A percentile compares a stretch with the other conserved stretches of the same genome.
phyloP scores from a whole-genome alignment of 208 protist species.

The Trypanosoma conorhini region DNA sequence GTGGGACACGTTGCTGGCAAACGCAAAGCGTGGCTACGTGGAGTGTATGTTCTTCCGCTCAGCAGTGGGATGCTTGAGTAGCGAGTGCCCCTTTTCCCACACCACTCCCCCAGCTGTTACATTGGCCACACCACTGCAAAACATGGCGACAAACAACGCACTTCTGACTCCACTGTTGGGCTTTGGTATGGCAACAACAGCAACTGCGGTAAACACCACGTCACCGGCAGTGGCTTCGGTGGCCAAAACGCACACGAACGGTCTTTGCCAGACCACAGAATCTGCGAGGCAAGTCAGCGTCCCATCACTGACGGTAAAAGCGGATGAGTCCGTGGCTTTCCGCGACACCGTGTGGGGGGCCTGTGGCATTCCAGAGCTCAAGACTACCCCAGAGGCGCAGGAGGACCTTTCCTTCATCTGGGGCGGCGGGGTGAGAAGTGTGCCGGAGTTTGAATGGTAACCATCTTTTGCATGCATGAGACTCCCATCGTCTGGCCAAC shows the following conservation, averaged over 20 bases:
- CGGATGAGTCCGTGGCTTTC: slow-evolving; percentile 24
- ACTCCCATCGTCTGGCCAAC: background rate
- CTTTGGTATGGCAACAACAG: slow-evolving; percentile 8
- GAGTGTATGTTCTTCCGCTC: slow-evolving; percentile 44
- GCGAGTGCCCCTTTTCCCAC: slow-evolving; percentile 32
- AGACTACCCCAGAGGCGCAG: slow-evolving; percentile 9
- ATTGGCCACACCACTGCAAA: slow-evolving; percentile 26
- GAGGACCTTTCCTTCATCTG: slow-evolving; percentile 19
- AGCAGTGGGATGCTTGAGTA: slow-evolving; percentile 27
- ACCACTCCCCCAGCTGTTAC: slow-evolving; percentile 11
- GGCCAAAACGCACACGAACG: slow-evolving; percentile 6
- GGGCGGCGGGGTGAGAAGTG: slow-evolving; percentile 7
- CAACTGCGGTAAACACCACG: background rate
- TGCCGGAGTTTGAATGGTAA: slow-evolving; percentile 16
- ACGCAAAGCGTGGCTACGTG: slow-evolving; percentile 34
- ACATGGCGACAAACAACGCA: slow-evolving; percentile 41
- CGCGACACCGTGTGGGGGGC: slow-evolving; percentile 32
- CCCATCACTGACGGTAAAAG: slow-evolving; percentile 6
- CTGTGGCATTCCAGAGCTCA: slow-evolving; percentile 2
- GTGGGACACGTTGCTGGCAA: slow-evolving; percentile 37
- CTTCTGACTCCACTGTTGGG: slow-evolving; percentile 32
- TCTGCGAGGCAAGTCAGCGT: slow-evolving; percentile 2
- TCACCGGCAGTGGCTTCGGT: background rate
- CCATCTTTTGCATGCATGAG: background rate
- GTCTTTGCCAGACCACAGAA: slow-evolving; percentile 16